phyloP scores from a whole-genome alignment of 345 rosid species.

The Abelmoschus esculentus region DNA sequence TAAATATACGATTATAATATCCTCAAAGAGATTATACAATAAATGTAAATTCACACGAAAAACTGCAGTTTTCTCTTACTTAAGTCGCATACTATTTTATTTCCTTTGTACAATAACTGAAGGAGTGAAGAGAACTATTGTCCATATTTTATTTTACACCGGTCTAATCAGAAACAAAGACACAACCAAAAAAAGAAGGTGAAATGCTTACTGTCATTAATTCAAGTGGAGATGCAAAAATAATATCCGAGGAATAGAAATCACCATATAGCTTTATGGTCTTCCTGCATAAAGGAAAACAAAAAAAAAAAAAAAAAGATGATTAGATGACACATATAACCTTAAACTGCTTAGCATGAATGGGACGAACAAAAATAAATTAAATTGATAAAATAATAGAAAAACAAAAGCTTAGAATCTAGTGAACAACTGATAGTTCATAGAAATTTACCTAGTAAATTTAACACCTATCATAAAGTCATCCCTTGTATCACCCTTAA shows the following conservation, averaged over 20 bases:
- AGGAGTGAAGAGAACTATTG: too few relatives aligned
- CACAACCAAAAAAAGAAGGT: not conserved
- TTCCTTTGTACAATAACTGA: not conserved
- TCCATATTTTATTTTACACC: not conserved
- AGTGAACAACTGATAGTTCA: not conserved
- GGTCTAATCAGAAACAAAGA: constrained; percentile 1
- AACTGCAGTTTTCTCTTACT: not conserved
- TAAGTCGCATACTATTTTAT: not conserved
- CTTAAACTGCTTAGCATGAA: not conserved
- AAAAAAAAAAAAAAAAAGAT: not conserved
- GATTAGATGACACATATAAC: not conserved
- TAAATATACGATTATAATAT: not conserved
- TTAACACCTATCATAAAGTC: constrained; percentile 83
- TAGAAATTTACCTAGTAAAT: constrained; percentile 59
- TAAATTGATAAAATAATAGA: not conserved
- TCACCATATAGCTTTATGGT: constrained; percentile 74
- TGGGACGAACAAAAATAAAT: not conserved
- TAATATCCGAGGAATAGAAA: constrained; percentile 81
- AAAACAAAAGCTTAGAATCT: not conserved
- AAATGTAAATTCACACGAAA: not conserved
- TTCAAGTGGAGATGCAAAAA: constrained; percentile 81
- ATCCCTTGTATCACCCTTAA: constrained; percentile 66
- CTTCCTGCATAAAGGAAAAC: constrained; percentile 38
- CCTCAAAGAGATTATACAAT: not conserved
- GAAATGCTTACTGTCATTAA: constrained; percentile 47